Percentiles rank a stretch among this genome's conserved stretches.
Evolutionary conservation across 768 basidiomycete species (phyloP).

Genomic region (Mycena metata): DNA sequence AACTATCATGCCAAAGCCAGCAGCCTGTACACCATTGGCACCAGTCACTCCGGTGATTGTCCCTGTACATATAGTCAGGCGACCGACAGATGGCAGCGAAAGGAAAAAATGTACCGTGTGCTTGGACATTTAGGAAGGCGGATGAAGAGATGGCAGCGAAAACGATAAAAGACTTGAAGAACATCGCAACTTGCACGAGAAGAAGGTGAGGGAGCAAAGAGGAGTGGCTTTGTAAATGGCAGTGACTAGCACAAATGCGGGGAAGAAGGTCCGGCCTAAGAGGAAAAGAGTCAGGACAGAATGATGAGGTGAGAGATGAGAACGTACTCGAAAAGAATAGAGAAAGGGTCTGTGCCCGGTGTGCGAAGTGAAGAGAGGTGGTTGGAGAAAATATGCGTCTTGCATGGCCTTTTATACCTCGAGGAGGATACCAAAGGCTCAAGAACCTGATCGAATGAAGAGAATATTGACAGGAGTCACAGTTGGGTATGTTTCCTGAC

Average conservation of each 20-base stretch:
- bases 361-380: slow-evolving; percentile 30
- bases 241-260: too few relatives aligned
- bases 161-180: slow-evolving; percentile 33
- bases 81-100: too few relatives aligned
- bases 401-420: slow-evolving; percentile 31
- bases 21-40: too few relatives aligned
- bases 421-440: too few relatives aligned
- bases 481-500: too few relatives aligned
- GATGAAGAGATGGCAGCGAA: too few relatives aligned
- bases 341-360: slow-evolving; percentile 27
- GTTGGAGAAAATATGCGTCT: slow-evolving; percentile 17
- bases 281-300: background rate
- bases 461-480: slow-evolving; percentile 10
- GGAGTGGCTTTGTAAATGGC: slow-evolving; percentile 1
- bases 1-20: background rate
- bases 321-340: slow-evolving; percentile 17
- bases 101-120: too few relatives aligned
- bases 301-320: background rate
- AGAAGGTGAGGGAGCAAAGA: slow-evolving; percentile 13
- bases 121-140: too few relatives aligned
- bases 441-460: slow-evolving; percentile 6
- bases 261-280: too few relatives aligned
- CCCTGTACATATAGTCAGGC: too few relatives aligned
- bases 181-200: slow-evolving; percentile 34
- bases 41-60: too few relatives aligned